phyloP scores from a whole-genome alignment of 495 filamentous ascomycete species.

The Apiosordaria backusii region DNA sequence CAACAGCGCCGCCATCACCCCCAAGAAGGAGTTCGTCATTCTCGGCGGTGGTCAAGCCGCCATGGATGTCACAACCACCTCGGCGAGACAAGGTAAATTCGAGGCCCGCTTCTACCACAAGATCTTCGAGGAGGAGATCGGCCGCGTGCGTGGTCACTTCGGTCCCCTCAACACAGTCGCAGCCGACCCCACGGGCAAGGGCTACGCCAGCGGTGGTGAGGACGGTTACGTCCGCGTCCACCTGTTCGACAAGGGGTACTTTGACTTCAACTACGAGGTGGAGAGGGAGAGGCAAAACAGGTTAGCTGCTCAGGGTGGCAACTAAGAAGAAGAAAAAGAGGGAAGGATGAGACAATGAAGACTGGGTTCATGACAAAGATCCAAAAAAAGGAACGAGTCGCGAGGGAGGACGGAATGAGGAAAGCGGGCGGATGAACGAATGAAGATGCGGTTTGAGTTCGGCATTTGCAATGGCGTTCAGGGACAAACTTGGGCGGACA shows the following conservation, averaged over 20 bases:
- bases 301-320: conserved; percentile 15
- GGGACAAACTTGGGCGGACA: conserved; percentile 20
- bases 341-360: not conserved
- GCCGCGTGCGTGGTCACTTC: conserved; percentile 93
- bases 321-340: not conserved
- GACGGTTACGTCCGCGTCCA: conserved; percentile 98
- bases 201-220: conserved; percentile 92
- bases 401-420: not conserved
- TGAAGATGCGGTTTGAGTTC: conserved; percentile 13
- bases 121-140: conserved; percentile 98
- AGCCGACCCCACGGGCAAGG: conserved; percentile 81
- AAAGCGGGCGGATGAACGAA: not conserved
- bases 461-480: conserved; percentile 29
- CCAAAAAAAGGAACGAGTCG: not conserved
- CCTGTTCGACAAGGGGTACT: conserved; percentile 97
- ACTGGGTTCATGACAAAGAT: not conserved
- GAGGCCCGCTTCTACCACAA: conserved; percentile 99
- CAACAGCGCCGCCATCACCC: conserved; percentile 88
- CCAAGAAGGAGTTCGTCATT: conserved; percentile 94
- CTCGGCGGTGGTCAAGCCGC: conserved; percentile 96
- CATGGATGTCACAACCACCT: conserved; percentile 98
- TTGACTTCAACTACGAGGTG: conserved; percentile 98
- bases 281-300: conserved; percentile 60
- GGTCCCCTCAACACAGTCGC: conserved; percentile 82
- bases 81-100: conserved; percentile 92